A percentile compares a stretch with the other conserved stretches of the same genome.
phyloP scores from a whole-genome alignment of 495 filamentous ascomycete species.

The Recurvomyces mirabilis region DNA sequence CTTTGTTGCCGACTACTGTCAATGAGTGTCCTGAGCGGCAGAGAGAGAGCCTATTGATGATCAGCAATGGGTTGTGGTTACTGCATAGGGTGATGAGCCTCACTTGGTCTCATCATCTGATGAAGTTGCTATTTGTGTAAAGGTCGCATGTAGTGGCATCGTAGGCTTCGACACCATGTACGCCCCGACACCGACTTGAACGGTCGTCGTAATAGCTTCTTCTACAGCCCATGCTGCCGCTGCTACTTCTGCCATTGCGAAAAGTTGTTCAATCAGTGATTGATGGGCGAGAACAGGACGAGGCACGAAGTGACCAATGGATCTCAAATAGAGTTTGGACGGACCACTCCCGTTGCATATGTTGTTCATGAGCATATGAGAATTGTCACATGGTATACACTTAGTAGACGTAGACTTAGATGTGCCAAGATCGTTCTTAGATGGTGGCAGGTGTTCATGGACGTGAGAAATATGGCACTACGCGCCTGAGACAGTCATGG shows the following conservation, averaged over 20 bases:
- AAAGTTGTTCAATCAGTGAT: too few relatives aligned
- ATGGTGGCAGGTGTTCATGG: too few relatives aligned
- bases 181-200: slow-evolving; percentile 15
- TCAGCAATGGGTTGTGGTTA: neutral
- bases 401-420: too few relatives aligned
- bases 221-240: slow-evolving; percentile 14
- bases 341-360: too few relatives aligned
- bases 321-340: too few relatives aligned
- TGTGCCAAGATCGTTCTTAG: too few relatives aligned
- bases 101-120: slow-evolving; percentile 16
- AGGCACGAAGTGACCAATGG: too few relatives aligned
- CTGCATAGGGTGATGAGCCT: neutral
- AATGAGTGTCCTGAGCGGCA: slow-evolving; percentile 38
- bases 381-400: too few relatives aligned
- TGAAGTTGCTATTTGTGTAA: slow-evolving; percentile 17
- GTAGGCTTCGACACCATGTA: slow-evolving; percentile 21
- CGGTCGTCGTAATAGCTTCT: slow-evolving; percentile 14
- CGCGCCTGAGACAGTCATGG: too few relatives aligned
- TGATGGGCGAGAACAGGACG: too few relatives aligned
- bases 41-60: slow-evolving; percentile 27
- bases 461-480: too few relatives aligned
- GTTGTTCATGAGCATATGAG: too few relatives aligned
- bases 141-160: slow-evolving; percentile 21
- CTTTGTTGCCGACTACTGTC: slow-evolving; percentile 36
- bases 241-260: slow-evolving; percentile 18